Evolutionary conservation across 2,329 filamentous ascomycete species (phyloP).

Genomic region (Dactylellina sp.): DNA sequence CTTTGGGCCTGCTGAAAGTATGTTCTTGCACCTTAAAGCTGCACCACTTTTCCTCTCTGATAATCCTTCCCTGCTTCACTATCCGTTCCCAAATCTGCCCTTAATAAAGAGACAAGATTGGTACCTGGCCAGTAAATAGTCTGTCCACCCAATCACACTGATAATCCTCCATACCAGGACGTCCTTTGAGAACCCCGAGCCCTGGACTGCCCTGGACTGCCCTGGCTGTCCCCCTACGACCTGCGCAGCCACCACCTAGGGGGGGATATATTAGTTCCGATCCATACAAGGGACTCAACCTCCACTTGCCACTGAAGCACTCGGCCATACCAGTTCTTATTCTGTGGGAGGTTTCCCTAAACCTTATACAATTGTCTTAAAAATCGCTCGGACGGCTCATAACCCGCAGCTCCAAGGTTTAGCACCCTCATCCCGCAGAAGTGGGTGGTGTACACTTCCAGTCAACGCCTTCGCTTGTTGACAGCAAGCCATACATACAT

Average conservation of each 20-base stretch:
- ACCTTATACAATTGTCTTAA: slow-evolving; percentile 51
- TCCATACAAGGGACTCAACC: slow-evolving; percentile 49
- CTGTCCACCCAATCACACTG: neutral
- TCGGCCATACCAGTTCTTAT: slow-evolving; percentile 33
- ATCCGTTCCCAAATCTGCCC: slow-evolving; percentile 13
- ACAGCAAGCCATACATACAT: slow-evolving; percentile 56
- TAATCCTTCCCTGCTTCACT: slow-evolving; percentile 5
- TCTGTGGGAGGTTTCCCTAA: slow-evolving; percentile 53
- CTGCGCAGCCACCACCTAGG: slow-evolving; percentile 51
- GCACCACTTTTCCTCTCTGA: slow-evolving; percentile 18
- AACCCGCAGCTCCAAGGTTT: slow-evolving; percentile 51
- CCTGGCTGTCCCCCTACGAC: slow-evolving; percentile 33
- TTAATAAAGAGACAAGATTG: neutral
- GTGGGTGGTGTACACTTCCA: slow-evolving; percentile 41
- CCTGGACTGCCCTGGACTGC: slow-evolving; percentile 38
- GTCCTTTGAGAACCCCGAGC: slow-evolving; percentile 23
- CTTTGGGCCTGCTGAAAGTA: slow-evolving; percentile 29
- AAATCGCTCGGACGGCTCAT: slow-evolving; percentile 57
- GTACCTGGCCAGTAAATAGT: neutral
- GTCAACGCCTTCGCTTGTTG: slow-evolving; percentile 55
- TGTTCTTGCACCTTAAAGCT: slow-evolving; percentile 29
- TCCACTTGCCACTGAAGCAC: slow-evolving; percentile 45
- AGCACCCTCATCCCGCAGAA: slow-evolving; percentile 53
- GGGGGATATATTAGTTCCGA: slow-evolving; percentile 55
- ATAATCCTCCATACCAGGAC: slow-evolving; percentile 16